Conservation (phyloP, 306 rosid species). For the Dalbergia cochinchinensis region DNA sequence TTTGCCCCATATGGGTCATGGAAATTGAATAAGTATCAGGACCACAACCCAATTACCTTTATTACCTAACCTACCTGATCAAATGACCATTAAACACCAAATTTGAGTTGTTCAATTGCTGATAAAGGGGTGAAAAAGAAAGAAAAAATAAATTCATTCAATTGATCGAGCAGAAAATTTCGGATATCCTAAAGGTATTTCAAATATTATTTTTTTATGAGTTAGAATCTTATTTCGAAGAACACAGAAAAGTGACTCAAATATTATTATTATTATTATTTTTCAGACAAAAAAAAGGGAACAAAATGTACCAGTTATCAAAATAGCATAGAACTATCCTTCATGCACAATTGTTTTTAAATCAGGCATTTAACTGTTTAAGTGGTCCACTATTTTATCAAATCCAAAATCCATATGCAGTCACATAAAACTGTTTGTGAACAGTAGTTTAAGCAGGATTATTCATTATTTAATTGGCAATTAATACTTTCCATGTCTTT, state of each 20-base stretch:
- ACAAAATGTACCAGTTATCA: constrained; percentile 11
- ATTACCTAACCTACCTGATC: constrained; percentile 62
- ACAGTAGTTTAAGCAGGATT: background rate
- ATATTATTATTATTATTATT: no score
- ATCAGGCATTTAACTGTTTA: constrained; percentile 16
- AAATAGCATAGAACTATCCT: constrained; percentile 9
- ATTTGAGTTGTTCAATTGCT: constrained; percentile 49
- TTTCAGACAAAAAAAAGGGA: background rate
- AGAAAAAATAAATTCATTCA: constrained; percentile 33
- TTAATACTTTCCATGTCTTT: background rate
- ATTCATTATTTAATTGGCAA: background rate
- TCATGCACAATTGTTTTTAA: background rate
- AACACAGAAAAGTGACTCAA: background rate
- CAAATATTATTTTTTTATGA: no score
- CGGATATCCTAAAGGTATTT: constrained; percentile 9
- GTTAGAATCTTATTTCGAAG: background rate
- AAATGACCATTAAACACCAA: constrained; percentile 52
- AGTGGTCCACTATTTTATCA: constrained; percentile 7
- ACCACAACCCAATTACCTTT: constrained; percentile 65
- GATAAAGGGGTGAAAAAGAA: background rate
- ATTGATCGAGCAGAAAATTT: constrained; percentile 41
- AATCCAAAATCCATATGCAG: background rate
- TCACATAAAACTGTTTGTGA: constrained; percentile 11
- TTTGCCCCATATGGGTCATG: constrained; percentile 55
- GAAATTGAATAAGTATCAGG: constrained; percentile 51